Percentiles rank a stretch among this genome's conserved stretches.
These are phyloP conservation scores for Penicillium sp. DNA, from an alignment of 2,329 filamentous ascomycete genomes.

Conservation along the genomic window DNA sequence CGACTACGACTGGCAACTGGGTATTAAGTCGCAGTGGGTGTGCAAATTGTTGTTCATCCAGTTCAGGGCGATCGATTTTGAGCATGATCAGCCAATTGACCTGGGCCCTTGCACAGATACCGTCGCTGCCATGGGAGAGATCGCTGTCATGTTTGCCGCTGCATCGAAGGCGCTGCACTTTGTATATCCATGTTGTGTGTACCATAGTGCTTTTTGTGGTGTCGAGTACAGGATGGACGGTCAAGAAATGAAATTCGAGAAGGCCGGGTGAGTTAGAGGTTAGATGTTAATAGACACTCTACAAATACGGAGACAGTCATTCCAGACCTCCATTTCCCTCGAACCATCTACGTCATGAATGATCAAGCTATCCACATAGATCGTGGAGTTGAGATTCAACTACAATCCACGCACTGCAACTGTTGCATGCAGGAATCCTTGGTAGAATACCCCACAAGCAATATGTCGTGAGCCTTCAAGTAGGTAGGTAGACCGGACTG, in stretches of 20 bases:
- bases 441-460: not conserved
- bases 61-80: not conserved
- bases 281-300: constrained; percentile 7
- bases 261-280: not conserved
- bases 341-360: not conserved
- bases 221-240: not conserved
- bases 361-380: not conserved
- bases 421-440: not conserved
- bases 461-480: not conserved
- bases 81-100: not conserved
- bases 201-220: constrained; percentile 2
- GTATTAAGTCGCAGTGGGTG: not conserved
- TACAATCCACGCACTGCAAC: not conserved
- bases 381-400: not conserved
- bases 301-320: not conserved
- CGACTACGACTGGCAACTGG: not conserved
- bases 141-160: not conserved
- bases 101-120: not conserved
- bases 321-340: not conserved
- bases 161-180: not conserved
- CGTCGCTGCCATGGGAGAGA: not conserved
- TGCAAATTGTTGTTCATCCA: not conserved
- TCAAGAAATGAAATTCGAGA: not conserved
- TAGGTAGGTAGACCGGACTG: not conserved
- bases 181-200: constrained; percentile 1